Evolutionary conservation across 106 monocot genomes (phyloP), one percentile per base, ranked within the genome.

Genomic region (Dioscorea dumetorum): DNA sequence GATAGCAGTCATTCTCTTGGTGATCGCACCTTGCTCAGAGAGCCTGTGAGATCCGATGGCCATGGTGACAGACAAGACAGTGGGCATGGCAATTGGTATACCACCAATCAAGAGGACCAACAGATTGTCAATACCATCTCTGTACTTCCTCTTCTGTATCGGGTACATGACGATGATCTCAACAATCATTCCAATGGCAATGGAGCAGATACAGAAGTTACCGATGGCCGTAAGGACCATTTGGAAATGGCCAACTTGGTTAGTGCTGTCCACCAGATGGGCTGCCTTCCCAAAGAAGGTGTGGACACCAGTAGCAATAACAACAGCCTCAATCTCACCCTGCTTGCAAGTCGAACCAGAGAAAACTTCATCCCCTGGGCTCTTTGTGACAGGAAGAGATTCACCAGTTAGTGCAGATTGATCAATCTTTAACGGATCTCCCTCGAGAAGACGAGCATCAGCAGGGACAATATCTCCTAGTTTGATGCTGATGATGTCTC

Each of bases 81-180:
- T 93, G 0, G 92, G 92, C 88, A 93, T 93, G n/a, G 92, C 88
- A 48, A 93, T 93, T 2, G 92, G 92, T 4, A 88, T 88, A 0
- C 92, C 92, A 8, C 88, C 92, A 21, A 93, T 93, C 72, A 93
- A 70, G 24, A 93, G 83, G 10, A 93, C 92, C 57, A 93, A 72
- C 8, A 93, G 88, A 62, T 87, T 83, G 71, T 87, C 80, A 21
- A 87, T 87, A 12, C 87, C 87, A 21, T 74, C 74, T 2, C 87
- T 64, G 78, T 87, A 87, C 50, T 68, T 74, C 22, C 83, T 54
- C 60, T 78, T 80, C 64, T 83, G 87, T 64, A 87, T 83, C 15
- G 77, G 80, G 68, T 87, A 87, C 87, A 87, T 83, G 63, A 87
- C 83, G 8, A 87, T 75, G 56, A 87, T 62, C 80, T 87, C 87